Evolutionary conservation across 768 basidiomycete genomes (phyloP).

Genomic region (Hemileccinum impolitum): DNA sequence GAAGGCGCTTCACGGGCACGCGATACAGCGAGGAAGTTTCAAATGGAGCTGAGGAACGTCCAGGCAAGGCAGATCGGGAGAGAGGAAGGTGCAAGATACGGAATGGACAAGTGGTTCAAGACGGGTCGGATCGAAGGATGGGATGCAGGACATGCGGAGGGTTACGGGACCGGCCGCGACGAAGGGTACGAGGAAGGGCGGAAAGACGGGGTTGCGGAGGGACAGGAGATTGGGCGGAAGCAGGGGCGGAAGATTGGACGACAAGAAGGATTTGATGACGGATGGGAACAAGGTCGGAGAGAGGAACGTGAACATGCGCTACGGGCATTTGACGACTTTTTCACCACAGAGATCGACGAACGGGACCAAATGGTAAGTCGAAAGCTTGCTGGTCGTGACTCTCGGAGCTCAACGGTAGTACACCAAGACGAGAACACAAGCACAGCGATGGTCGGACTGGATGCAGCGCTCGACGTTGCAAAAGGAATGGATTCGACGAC

Average conservation of each 20-base stretch:
- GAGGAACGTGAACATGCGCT: conserved; percentile 54
- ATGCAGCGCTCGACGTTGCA: too few species aligned
- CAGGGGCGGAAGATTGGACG: conserved; percentile 32
- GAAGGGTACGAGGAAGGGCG: conserved; percentile 43
- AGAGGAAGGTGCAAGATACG: conserved; percentile 40
- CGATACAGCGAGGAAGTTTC: conserved; percentile 41
- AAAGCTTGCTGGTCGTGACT: background rate
- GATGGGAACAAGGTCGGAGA: conserved; percentile 37
- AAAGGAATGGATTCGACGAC: too few species aligned
- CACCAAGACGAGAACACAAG: conserved; percentile 21
- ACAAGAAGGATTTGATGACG: conserved; percentile 34
- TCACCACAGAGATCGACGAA: conserved; percentile 42
- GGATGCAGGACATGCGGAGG: conserved; percentile 44
- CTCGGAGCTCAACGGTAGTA: conserved; percentile 7
- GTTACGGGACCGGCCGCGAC: conserved; percentile 42
- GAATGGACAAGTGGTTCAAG: conserved; percentile 43
- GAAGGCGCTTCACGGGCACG: conserved; percentile 41
- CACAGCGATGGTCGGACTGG: conserved; percentile 27
- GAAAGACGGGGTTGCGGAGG: conserved; percentile 32
- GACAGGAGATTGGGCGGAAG: conserved; percentile 32
- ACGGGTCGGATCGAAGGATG: conserved; percentile 44
- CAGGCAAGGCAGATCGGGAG: conserved; percentile 41
- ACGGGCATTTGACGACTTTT: conserved; percentile 56
- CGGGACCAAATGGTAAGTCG: conserved; percentile 24
- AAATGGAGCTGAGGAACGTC: conserved; percentile 42